A percentile compares a stretch with the other conserved stretches of the same genome.
phyloP scores from a whole-genome alignment of 2,329 filamentous ascomycete genomes.

The Cytospora piceicola region DNA sequence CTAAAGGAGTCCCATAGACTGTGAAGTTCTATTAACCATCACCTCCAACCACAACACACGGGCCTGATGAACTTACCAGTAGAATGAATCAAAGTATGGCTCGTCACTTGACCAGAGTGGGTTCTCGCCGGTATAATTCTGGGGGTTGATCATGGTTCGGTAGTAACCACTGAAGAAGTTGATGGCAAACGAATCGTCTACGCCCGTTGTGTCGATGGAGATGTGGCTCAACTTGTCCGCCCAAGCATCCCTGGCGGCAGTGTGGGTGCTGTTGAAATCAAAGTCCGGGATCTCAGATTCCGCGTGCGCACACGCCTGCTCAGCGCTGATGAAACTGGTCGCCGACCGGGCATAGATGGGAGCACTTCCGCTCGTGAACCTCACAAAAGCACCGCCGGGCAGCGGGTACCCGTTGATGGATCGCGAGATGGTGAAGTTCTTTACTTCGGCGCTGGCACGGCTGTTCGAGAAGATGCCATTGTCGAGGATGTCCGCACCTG shows the following conservation, averaged over 20 bases:
- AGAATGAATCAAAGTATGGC: constrained; percentile 77
- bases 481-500: constrained; percentile 59
- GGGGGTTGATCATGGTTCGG: constrained; percentile 71
- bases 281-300: constrained; percentile 71
- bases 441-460: constrained; percentile 52
- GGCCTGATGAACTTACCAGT: constrained; percentile 56
- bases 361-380: constrained; percentile 56
- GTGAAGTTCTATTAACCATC: too few species aligned
- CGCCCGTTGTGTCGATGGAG: constrained; percentile 55
- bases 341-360: constrained; percentile 69
- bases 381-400: constrained; percentile 66
- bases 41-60: too few species aligned
- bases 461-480: constrained; percentile 65
- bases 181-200: constrained; percentile 58
- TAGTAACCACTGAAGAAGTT: constrained; percentile 76
- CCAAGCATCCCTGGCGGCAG: constrained; percentile 62
- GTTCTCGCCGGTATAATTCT: constrained; percentile 76
- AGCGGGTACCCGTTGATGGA: constrained; percentile 58
- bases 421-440: constrained; percentile 52
- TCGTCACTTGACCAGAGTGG: constrained; percentile 67
- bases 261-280: constrained; percentile 60
- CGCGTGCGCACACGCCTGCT: constrained; percentile 69
- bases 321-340: constrained; percentile 68
- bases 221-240: constrained; percentile 63
- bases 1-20: constrained; percentile 73